These are phyloP conservation scores for Rostrohypoxylon terebratum DNA, from an alignment of 495 filamentous ascomycete species.

Conservation along the genomic window DNA sequence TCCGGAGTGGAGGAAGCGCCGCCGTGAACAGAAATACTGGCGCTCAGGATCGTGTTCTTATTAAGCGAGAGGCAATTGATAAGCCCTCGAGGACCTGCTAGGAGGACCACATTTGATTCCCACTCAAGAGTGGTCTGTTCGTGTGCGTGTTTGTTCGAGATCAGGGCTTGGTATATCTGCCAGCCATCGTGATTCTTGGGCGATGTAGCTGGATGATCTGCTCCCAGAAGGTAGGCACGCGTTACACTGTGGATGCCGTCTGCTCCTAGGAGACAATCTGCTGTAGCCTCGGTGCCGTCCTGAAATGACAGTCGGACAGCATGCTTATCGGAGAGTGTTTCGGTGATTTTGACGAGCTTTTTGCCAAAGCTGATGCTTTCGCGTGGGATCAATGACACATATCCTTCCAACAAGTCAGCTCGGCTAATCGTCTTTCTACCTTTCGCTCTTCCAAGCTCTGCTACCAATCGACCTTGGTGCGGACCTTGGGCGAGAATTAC, in stretches of 20 bases:
- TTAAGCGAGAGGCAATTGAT: constrained; percentile 56
- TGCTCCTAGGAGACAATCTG: constrained; percentile 57
- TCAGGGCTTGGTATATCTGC: constrained; percentile 59
- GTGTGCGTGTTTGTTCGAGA: constrained; percentile 48
- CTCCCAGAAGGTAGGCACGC: constrained; percentile 55
- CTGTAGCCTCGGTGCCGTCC: constrained; percentile 48
- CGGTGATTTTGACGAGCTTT: constrained; percentile 42
- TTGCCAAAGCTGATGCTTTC: constrained; percentile 49
- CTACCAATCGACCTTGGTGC: constrained; percentile 48
- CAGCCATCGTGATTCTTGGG: constrained; percentile 58
- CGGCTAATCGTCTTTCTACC: constrained; percentile 55
- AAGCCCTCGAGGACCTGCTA: constrained; percentile 53
- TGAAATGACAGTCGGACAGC: constrained; percentile 50
- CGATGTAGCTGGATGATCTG: constrained; percentile 52
- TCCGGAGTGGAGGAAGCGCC: constrained; percentile 14
- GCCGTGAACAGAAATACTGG: constrained; percentile 54
- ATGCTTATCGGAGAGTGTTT: constrained; percentile 27
- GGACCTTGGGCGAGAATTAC: constrained; percentile 52
- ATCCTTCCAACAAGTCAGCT: constrained; percentile 51
- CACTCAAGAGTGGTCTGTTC: constrained; percentile 48
- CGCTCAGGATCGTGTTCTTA: constrained; percentile 55
- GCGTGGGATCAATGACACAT: constrained; percentile 47
- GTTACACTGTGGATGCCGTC: constrained; percentile 61
- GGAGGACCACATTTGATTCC: constrained; percentile 49
- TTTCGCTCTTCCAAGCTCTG: constrained; percentile 55